Conservation (phyloP, 139 green algal genomes). For the Tetraselmis striata region DNA sequence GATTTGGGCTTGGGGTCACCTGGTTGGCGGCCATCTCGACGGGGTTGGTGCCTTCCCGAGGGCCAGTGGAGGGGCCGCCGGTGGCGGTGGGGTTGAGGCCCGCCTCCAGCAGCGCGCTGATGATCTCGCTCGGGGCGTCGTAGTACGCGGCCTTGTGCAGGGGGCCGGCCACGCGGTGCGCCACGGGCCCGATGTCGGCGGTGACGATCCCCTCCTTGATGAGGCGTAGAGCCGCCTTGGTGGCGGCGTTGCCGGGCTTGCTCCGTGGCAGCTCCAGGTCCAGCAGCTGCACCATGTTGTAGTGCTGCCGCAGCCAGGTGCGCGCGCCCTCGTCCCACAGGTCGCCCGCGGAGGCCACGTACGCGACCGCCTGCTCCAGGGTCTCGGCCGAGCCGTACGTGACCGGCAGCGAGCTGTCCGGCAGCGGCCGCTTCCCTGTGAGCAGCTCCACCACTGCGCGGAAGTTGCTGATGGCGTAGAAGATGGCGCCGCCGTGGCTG, state of each 20-base stretch:
- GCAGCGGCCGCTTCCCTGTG: background rate
- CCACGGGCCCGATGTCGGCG: background rate
- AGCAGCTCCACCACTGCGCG: background rate
- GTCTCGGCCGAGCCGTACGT: background rate
- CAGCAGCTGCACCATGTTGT: background rate
- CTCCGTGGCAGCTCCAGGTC: background rate
- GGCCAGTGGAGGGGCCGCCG: background rate
- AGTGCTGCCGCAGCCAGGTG: background rate
- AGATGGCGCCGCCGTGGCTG: background rate
- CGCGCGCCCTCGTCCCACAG: background rate
- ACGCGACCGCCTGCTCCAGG: background rate
- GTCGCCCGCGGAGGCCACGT: background rate
- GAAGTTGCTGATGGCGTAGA: background rate
- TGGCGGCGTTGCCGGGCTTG: background rate
- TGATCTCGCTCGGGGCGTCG: background rate
- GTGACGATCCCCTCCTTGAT: background rate
- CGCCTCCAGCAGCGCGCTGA: background rate
- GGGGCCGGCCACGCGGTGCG: background rate
- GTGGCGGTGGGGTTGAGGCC: background rate
- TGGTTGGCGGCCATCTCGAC: background rate
- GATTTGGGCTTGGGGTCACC: too few species aligned
- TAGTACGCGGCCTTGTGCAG: background rate
- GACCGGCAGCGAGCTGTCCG: background rate
- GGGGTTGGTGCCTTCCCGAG: background rate
- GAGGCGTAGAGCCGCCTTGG: background rate